Evolutionary conservation across 805 yeast genomes (phyloP).

Genomic region (Saturnispora quitensis): DNA sequence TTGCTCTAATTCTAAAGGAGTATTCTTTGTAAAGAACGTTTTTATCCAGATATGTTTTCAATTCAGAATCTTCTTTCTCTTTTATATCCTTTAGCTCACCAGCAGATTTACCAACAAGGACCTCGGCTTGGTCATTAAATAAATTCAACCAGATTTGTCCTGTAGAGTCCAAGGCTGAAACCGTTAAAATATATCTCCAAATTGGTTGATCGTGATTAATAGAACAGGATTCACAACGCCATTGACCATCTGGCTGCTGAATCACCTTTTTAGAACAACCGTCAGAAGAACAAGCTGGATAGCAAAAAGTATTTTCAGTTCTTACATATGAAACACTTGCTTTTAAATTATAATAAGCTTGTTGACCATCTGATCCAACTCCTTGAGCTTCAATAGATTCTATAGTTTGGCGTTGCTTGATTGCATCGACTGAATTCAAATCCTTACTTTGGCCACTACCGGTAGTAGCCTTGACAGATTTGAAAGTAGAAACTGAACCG

Average conservation of each 20-base stretch:
- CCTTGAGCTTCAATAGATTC: conserved; percentile 55
- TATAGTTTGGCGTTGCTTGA: conserved; percentile 56
- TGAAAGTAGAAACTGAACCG: conserved; percentile 57
- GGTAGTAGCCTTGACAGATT: conserved; percentile 41
- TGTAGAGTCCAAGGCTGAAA: conserved; percentile 68
- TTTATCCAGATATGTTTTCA: conserved; percentile 21
- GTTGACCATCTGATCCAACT: conserved; percentile 65
- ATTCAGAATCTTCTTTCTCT: conserved; percentile 34
- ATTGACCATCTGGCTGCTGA: conserved; percentile 61
- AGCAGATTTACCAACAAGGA: conserved; percentile 56
- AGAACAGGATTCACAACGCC: conserved; percentile 94
- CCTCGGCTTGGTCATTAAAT: conserved; percentile 77
- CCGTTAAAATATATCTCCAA: conserved; percentile 72
- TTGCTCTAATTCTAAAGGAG: conserved; percentile 70
- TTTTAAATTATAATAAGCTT: conserved; percentile 69
- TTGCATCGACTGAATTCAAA: conserved; percentile 31
- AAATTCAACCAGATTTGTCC: conserved; percentile 81
- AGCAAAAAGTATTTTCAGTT: conserved; percentile 62
- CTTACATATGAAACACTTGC: conserved; percentile 66
- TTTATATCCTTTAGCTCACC: conserved; percentile 44
- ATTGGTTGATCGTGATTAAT: conserved; percentile 56
- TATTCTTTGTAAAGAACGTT: conserved; percentile 54
- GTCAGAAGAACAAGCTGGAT: conserved; percentile 78
- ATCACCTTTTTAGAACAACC: conserved; percentile 80
- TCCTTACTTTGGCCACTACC: conserved; percentile 21